These are phyloP conservation scores for Mycena citricolor DNA, from an alignment of 1,284 basidiomycete genomes.

Conservation along the genomic window DNA sequence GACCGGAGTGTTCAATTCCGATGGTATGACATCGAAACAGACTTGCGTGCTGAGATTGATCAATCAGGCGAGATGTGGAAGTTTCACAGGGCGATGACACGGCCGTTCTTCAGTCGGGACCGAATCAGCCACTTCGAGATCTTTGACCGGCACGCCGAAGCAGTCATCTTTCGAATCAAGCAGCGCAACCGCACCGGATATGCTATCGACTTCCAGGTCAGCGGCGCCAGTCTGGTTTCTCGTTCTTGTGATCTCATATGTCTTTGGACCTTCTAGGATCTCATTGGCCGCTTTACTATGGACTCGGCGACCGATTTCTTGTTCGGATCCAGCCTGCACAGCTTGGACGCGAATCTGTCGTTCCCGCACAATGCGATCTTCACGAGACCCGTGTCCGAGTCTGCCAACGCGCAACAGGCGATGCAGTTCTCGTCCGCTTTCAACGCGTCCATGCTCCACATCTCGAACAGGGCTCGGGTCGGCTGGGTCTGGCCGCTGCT, in stretches of 20 bases:
- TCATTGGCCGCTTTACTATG: slow-evolving; percentile 43
- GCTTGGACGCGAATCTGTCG: slow-evolving; percentile 29
- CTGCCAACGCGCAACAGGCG: slow-evolving; percentile 13
- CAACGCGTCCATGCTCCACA: slow-evolving; percentile 19
- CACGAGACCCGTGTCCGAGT: slow-evolving; percentile 3
- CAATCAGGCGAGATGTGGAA: slow-evolving; percentile 39
- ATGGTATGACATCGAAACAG: slow-evolving; percentile 28
- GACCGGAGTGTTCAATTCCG: slow-evolving; percentile 47
- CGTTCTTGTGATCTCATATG: neutral
- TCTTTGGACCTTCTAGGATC: slow-evolving; percentile 30
- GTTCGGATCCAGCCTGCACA: slow-evolving; percentile 36
- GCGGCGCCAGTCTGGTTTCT: slow-evolving; percentile 4
- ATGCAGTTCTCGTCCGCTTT: slow-evolving; percentile 17
- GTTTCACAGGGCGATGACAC: slow-evolving; percentile 47
- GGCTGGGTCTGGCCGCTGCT: slow-evolving; percentile 41
- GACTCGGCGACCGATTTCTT: slow-evolving; percentile 47
- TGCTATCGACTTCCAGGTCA: slow-evolving; percentile 46
- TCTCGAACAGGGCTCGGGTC: slow-evolving; percentile 31
- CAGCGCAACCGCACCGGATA: slow-evolving; percentile 34
- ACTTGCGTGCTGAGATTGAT: neutral
- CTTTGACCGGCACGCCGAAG: slow-evolving; percentile 44
- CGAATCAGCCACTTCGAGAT: slow-evolving; percentile 47
- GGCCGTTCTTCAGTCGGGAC: slow-evolving; percentile 47
- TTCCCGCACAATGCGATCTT: slow-evolving; percentile 28
- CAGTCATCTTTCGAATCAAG: slow-evolving; percentile 34